phyloP scores from a whole-genome alignment of 2,329 filamentous ascomycete genomes.

The Clarireedia monteithiana region DNA sequence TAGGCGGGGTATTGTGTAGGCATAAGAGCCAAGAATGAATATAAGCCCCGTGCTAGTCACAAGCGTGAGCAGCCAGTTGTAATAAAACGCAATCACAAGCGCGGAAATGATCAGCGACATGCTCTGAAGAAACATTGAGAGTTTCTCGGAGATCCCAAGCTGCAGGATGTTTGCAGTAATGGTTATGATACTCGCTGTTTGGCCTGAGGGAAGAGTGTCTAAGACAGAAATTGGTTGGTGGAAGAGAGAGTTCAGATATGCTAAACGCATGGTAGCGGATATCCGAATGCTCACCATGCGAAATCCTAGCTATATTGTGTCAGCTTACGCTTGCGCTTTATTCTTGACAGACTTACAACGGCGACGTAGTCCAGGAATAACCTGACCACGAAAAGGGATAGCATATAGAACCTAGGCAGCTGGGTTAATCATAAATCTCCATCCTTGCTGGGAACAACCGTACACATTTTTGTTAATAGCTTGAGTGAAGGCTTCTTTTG shows the following conservation, averaged over 20 bases:
- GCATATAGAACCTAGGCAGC: slow-evolving; percentile 41
- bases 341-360: slow-evolving; percentile 34
- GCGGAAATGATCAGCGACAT: slow-evolving; percentile 44
- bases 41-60: slow-evolving; percentile 48
- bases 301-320: slow-evolving; percentile 32
- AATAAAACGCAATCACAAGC: slow-evolving; percentile 45
- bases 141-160: slow-evolving; percentile 54
- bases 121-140: slow-evolving; percentile 50
- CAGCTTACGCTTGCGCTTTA: neutral
- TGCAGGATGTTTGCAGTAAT: slow-evolving; percentile 57
- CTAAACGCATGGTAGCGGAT: slow-evolving; percentile 50
- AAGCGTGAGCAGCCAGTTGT: slow-evolving; percentile 50
- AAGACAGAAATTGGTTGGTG: slow-evolving; percentile 59
- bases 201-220: slow-evolving; percentile 55
- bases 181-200: slow-evolving; percentile 55
- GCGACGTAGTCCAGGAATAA: slow-evolving; percentile 47
- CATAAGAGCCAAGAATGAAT: slow-evolving; percentile 43
- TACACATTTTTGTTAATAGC: slow-evolving; percentile 37
- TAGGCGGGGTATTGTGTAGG: slow-evolving; percentile 48
- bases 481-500: slow-evolving; percentile 40
- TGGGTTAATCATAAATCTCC: slow-evolving; percentile 23
- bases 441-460: slow-evolving; percentile 9
- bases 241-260: slow-evolving; percentile 58
- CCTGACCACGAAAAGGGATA: slow-evolving; percentile 50
- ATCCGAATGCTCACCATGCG: slow-evolving; percentile 54